Base-by-base conservation (phyloP, 2,329 filamentous ascomycete species). In the Colletotrichum truncatum region DNA sequence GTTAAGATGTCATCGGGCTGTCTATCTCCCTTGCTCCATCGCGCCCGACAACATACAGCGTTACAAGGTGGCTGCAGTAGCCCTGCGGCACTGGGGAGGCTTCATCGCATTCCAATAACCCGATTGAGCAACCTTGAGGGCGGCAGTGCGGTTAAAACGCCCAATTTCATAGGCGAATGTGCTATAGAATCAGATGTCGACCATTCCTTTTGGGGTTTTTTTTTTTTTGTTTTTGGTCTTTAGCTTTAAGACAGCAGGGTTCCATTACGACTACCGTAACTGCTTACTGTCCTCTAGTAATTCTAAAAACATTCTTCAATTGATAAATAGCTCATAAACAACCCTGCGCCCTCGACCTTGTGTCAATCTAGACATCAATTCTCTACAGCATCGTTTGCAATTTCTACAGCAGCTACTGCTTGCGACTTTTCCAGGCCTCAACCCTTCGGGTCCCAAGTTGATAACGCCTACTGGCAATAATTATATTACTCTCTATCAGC, bases 111-210 rank as follows among this genome's bases (percentile, higher is more conserved):
- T 34, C 0, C 41, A 48, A 28, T 57, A 48, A 16, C 54, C 54
- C n/a, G 8, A 57, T 28, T 14, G 18, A 41, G 54, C 18, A 36
- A 38, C 36, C 30, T 14, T 26, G 11, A 21, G 6, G 30, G 54
- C 28, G 54, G 39, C 54, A 21, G 14, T 48, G 28, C 9, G 48
- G n/a, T 36, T 38, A 5, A 30, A 51, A n/a, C n/a, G 51, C 34
- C 34, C 34, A 39, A 12, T 14, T 32, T 32, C 8, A 30, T 43
- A n/a, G 26, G 28, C 25, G 46, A n/a, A 28, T 28, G 7, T 30
- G 30, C 36, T 18, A 52, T 25, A 26, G 16, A 52, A 16, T 5
- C 16, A n/a, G 23, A 21, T 16, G 39, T 4, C n/a, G 39, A 12
- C 39, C 39, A 16, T 43, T 43, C 8, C 30, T 18, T 36, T 18